Base-by-base conservation (phyloP, 768 basidiomycete species). In the Cystobasidiopsis lactophilus region DNA sequence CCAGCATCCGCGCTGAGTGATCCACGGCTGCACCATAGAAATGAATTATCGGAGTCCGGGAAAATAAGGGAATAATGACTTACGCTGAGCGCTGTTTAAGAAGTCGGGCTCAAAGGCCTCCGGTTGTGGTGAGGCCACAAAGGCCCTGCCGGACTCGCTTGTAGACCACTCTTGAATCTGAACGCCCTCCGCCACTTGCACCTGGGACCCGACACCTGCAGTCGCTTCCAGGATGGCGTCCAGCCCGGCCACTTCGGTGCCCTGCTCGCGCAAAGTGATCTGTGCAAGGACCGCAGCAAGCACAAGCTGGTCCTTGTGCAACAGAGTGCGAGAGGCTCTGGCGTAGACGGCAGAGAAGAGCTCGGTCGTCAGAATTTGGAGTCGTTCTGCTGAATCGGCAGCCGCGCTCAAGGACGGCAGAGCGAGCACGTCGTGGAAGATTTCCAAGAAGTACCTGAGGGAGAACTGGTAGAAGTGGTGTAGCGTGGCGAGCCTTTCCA, bases 391-490 rank as follows among this genome's bases (percentile, higher is more conserved):
- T 52, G 85, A 68, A 57, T 93, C 86, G 23, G 77, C 72, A 53
- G 89, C 73, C 54, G 75, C 76, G 66, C 74, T 78, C 57, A 96
- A 74, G 65, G 86, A 81, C 11, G 89, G 88, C 64, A 96, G 95
- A 60, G 82, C 79, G 7, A 96, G 75, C 53, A 91, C 78, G 60
- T 82, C 85, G 69, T 96, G 85, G 69, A 98, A 98, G 63, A 95
- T 91, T 65, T 93, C 91, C 54, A 96, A 75, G 81, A 98, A 98
- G 74, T 91, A 95, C 27, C 74, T 80, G 43, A 98, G 74, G 1
- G 93, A 96, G 73, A 98, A 98, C 66, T 95, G 85, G 64, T 98
- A 98, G 71, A 96, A 96, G 68, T 93, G 91, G 63, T 91, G 85
- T 70, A 95, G 76, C 50, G 81, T 73, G 64, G 85, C 81, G 47